Evolutionary conservation across 805 yeast species (phyloP), one percentile per base, ranked within the genome.

Genomic region (Lipomyces yamadae): DNA sequence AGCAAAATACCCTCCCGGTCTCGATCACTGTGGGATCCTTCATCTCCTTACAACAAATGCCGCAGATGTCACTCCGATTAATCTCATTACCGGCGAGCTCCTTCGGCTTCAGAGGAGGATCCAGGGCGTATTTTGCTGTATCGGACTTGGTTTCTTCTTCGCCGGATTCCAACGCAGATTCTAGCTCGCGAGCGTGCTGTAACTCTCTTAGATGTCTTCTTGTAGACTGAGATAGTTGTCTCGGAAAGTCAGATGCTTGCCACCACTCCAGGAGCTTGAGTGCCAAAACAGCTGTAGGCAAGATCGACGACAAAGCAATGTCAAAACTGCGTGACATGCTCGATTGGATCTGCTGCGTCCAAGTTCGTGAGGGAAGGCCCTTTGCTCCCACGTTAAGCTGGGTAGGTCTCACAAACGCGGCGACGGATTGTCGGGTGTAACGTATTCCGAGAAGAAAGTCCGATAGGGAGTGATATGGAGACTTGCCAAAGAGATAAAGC

Each of bases 221-320:
- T 11, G 67, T 48, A 42, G 54, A 62, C 57, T 34, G 72, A 64
- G 56, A 56, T 66, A 89, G 74, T 74, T 85, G 84, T 3, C 84
- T 77, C 2, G 91, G 86, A 74, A 91, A 84, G 67, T 89, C 91
- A 15, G 92, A 86, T 33, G 90, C 84, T 68, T 87, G 86, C 96
- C 97, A 93, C 97, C 98, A 93, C 76, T 93, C 98, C 45, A 92
- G 81, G 72, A 93, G 91, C 78, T 92, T 91, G 67, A 93, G 81
- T 32, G 88, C 74, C 75, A 94, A 92, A 61, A 93, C 88, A 1
- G 96, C 91, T 0, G 89, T 82, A 0, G 97, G 97, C 78, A 94
- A 86, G 79, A 60, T 85, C 83, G 70, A 84, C 63, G 70, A 68
- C 45, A 75, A 71, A 1, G 72, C 70, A 3, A 71, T 48, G 42